phyloP scores from a whole-genome alignment of 2,329 filamentous ascomycete genomes.

The Botrytis fragariae region DNA sequence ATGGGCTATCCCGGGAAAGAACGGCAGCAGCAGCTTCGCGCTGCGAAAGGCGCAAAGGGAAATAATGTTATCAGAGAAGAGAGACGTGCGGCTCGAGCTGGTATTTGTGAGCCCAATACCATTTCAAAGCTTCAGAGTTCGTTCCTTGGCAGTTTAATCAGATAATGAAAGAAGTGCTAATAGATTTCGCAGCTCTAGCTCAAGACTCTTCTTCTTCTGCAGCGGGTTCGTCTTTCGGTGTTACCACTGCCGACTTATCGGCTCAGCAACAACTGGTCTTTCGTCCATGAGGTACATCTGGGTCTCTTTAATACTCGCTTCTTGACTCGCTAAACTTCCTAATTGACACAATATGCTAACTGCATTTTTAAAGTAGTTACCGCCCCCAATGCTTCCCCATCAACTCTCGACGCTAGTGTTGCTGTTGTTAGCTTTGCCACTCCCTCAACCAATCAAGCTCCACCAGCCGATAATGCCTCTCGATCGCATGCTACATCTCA shows the following conservation, averaged over 20 bases:
- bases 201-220: background rate
- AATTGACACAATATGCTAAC: background rate
- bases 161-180: background rate
- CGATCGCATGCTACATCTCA: background rate
- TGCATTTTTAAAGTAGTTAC: background rate
- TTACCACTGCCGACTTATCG: background rate
- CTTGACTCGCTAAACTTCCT: background rate
- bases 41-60: background rate
- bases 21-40: background rate
- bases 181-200: background rate
- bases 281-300: background rate
- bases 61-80: background rate
- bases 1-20: background rate
- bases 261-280: background rate
- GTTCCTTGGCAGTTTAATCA: background rate
- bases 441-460: background rate
- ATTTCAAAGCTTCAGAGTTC: background rate
- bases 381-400: rapidly evolving
- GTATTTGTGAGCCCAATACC: background rate
- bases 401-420: background rate
- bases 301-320: background rate
- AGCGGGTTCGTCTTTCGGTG: background rate
- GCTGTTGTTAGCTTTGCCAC: background rate
- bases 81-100: background rate
- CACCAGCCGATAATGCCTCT: background rate